Evolutionary conservation across 257 asterid species (phyloP), one percentile per base, ranked within the genome.

Genomic region (Fraxinus americana): DNA sequence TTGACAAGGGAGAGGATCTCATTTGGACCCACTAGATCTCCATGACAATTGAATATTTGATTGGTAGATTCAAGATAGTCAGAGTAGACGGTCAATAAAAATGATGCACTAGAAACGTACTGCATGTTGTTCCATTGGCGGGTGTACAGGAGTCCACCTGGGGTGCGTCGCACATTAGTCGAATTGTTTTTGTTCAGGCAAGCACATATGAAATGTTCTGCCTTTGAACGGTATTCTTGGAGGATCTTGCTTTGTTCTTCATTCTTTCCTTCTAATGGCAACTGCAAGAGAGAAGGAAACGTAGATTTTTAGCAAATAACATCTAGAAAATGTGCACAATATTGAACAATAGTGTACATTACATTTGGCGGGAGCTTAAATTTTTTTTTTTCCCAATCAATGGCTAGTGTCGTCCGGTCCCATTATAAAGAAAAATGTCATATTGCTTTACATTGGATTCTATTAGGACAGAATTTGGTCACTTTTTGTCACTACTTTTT

Each of bases 51-150:
- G 74, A 92, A 74, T 25, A 10, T 84, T 14, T 67, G 87, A 9
- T 84, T 72, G 70, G 86, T 75, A 66, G 83, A 74, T 13, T 66
- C 78, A 75, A 91, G 95, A 78, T 85, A 82, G 54, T 90, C 78
- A 4, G 97, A 91, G 85, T 92, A 91, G 36, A 83, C 50, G 3
- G 88, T 72, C 71, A 91, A 91, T 11, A 89, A 68, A 19, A 88
- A 75, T 0, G 84, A 38, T 0, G 94, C 88, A 4, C 82, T 70
- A 34, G 95, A 86, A 3, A 90, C 96, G 7, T 92, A 90, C 76
- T 91, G 98, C 92, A 92, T 85, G 87, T 91, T 92, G 88, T 92
- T 90, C 97, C 98, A 93, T 36, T 25, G 83, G 29, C 97, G 90
- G 75, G 87, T 85, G 83, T 81, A 90, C 7, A 91, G 63, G 32